Percentiles rank a stretch among this genome's conserved stretches.
phyloP scores from a whole-genome alignment of 768 basidiomycete species.

The Pisolithus albus region DNA sequence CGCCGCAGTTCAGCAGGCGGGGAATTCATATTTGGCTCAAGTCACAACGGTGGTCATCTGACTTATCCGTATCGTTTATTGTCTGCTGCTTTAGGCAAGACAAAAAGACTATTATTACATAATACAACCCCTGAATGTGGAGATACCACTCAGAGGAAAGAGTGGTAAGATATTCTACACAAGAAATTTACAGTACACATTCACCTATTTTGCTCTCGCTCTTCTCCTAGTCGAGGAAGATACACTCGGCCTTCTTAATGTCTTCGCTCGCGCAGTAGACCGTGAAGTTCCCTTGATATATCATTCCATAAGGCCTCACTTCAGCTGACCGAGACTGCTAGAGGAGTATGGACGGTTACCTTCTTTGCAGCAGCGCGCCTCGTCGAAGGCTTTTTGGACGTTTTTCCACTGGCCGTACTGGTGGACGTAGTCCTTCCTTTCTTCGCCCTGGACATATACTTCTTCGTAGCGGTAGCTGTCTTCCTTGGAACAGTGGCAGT shows the following conservation, averaged over 20 bases:
- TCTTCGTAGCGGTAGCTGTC: slow-evolving; percentile 7
- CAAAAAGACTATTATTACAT: too few species aligned
- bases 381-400: slow-evolving; percentile 2
- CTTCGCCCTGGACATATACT: slow-evolving; percentile 22
- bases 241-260: background rate
- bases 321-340: background rate
- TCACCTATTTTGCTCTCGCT: slow-evolving; percentile 13
- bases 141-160: too few species aligned
- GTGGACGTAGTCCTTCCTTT: slow-evolving; percentile 11
- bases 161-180: too few species aligned
- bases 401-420: slow-evolving; percentile 3
- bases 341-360: slow-evolving; percentile 3
- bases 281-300: background rate
- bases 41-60: too few species aligned
- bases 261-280: background rate
- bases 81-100: too few species aligned
- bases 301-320: background rate
- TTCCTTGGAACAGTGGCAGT: background rate
- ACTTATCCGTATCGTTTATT: too few species aligned
- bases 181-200: too few species aligned
- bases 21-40: too few species aligned
- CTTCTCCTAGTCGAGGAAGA: slow-evolving; percentile 11
- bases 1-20: too few species aligned
- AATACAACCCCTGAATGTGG: too few species aligned
- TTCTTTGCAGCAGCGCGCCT: slow-evolving; percentile 3